Evolutionary conservation across 805 yeast species (phyloP).

Genomic region (Metschnikowia rubicola): DNA sequence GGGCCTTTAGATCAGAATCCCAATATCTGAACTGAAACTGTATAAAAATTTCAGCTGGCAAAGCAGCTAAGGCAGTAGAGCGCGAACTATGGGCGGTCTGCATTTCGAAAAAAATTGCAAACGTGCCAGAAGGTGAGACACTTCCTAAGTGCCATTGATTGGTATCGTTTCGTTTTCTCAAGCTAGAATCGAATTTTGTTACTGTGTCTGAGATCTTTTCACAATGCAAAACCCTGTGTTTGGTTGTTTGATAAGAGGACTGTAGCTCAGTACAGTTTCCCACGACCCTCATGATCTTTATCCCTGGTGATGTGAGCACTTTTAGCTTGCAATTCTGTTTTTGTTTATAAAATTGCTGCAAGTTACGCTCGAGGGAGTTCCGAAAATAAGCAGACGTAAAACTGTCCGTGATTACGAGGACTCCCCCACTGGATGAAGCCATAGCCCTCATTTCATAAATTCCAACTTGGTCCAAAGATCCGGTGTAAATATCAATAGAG

Average conservation of each 20-base stretch:
- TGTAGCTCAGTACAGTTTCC: conserved; percentile 34
- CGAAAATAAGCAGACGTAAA: conserved; percentile 26
- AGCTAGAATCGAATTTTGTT: conserved; percentile 29
- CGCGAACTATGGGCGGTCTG: conserved; percentile 25
- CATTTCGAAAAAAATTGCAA: conserved; percentile 33
- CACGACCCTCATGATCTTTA: conserved; percentile 32
- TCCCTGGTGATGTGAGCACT: conserved; percentile 28
- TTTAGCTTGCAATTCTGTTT: conserved; percentile 19
- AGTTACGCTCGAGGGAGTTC: conserved; percentile 12
- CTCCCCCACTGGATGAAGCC: conserved; percentile 32
- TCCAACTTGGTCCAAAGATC: conserved; percentile 42
- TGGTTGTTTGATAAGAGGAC: conserved; percentile 27
- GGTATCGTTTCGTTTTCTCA: conserved; percentile 33
- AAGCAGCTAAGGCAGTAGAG: conserved; percentile 13
- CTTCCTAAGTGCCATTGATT: conserved; percentile 35
- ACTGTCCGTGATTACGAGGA: conserved; percentile 26
- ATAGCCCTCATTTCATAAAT: conserved; percentile 40
- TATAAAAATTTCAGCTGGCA: conserved; percentile 24
- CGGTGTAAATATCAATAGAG: conserved; percentile 32
- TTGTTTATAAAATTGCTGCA: neutral
- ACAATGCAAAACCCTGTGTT: conserved; percentile 20
- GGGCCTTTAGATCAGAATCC: conserved; percentile 16
- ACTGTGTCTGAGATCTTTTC: conserved; percentile 33
- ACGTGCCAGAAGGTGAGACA: conserved; percentile 20
- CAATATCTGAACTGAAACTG: conserved; percentile 34